Conservation (phyloP, 805 yeast genomes). For the Sugiyamaella boreocaroliniensis region DNA sequence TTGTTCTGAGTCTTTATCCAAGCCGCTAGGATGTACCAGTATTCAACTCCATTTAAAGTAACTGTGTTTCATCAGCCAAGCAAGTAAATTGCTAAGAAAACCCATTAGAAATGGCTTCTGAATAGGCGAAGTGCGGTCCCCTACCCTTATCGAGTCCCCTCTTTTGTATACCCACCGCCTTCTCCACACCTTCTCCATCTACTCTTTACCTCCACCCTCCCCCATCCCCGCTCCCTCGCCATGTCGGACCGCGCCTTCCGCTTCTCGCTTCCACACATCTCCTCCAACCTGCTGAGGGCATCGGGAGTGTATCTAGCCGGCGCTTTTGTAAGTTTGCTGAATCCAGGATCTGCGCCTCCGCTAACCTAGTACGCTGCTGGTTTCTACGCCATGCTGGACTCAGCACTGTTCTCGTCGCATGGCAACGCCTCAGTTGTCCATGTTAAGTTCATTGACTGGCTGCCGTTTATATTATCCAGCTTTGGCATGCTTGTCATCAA, state of each 20-base stretch:
- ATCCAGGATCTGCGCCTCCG: background rate
- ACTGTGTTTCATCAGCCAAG: too few species aligned
- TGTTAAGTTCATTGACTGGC: conserved; percentile 91
- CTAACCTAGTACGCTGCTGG: conserved; percentile 38
- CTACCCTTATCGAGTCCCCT: background rate
- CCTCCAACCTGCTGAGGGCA: conserved; percentile 62
- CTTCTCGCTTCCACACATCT: conserved; percentile 56
- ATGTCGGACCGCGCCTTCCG: conserved; percentile 47
- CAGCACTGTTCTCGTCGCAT: conserved; percentile 77
- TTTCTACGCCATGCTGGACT: conserved; percentile 83
- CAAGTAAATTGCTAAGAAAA: too few species aligned
- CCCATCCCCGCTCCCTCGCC: background rate
- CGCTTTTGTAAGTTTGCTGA: conserved; percentile 27
- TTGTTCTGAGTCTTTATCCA: too few species aligned
- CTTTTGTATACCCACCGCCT: background rate
- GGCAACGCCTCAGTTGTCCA: conserved; percentile 82
- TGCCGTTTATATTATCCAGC: conserved; percentile 82
- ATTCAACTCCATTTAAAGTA: too few species aligned
- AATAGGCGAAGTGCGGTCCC: background rate
- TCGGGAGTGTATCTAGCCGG: conserved; percentile 60
- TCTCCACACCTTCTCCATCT: background rate
- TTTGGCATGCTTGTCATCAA: conserved; percentile 81
- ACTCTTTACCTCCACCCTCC: too few species aligned
- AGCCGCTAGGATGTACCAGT: too few species aligned
- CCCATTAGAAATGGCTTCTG: too few species aligned